phyloP scores from a whole-genome alignment of 106 monocot species.

The Dendrobium officinale region DNA sequence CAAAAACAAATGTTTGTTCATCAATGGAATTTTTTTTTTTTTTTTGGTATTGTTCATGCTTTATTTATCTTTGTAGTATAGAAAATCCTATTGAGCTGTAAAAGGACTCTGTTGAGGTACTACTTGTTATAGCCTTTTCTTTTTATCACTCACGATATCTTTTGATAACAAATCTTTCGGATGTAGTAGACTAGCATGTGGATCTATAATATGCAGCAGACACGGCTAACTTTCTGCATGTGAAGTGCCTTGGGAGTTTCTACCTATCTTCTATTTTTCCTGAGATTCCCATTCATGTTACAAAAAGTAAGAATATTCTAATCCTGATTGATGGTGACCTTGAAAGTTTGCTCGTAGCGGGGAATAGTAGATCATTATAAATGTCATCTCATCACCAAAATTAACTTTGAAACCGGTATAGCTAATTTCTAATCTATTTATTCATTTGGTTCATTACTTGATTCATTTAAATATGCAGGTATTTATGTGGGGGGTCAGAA shows the following conservation, averaged over 20 bases:
- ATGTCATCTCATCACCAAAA: background rate
- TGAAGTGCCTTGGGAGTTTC: conserved; percentile 4
- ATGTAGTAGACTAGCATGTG: background rate
- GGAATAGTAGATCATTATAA: background rate
- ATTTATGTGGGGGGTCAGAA: conserved; percentile 92
- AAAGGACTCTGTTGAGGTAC: too few relatives aligned
- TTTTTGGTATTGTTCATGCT: background rate
- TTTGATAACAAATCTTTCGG: background rate
- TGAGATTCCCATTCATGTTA: background rate
- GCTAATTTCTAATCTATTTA: too few relatives aligned
- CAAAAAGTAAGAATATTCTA: background rate
- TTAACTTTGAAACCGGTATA: background rate
- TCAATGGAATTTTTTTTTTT: background rate
- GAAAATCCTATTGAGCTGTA: background rate
- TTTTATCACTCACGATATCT: background rate
- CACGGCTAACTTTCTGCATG: conserved; percentile 11
- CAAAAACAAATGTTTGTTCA: background rate
- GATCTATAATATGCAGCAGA: background rate
- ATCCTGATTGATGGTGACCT: background rate
- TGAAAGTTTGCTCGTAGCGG: background rate
- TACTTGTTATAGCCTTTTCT: background rate
- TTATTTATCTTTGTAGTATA: background rate
- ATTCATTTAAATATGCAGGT: conserved; percentile 30
- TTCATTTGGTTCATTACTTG: background rate
- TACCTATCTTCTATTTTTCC: background rate